A percentile compares a stretch with the other conserved stretches of the same genome.
Conservation (phyloP, 257 asterid species). For the Nicotiana tabacum region DNA sequence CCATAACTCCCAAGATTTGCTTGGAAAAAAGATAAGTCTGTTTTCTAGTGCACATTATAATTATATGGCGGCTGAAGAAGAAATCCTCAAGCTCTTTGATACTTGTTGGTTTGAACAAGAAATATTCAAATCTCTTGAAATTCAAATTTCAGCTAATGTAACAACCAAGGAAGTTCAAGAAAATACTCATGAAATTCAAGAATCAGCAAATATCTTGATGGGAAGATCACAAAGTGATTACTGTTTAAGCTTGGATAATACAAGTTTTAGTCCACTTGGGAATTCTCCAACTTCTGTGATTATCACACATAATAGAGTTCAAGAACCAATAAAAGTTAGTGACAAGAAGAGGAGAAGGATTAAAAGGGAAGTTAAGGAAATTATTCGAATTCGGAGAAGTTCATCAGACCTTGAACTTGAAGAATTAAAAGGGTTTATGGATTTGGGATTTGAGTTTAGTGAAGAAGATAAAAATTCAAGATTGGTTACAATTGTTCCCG, state of each 20-base stretch:
- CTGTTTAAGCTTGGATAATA: background rate
- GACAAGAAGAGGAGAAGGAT: background rate
- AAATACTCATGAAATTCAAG: constrained; percentile 8
- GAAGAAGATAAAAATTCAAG: constrained; percentile 45
- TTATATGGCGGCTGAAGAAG: constrained; percentile 51
- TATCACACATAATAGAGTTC: background rate
- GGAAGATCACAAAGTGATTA: constrained; percentile 43
- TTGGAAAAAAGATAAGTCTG: background rate
- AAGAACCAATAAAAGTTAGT: background rate
- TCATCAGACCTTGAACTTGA: constrained; percentile 68
- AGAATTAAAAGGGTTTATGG: constrained; percentile 78
- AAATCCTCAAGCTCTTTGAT: constrained; percentile 52
- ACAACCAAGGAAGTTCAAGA: background rate
- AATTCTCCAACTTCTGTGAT: background rate
- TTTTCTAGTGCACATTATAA: background rate
- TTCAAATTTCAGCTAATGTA: background rate
- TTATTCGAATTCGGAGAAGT: constrained; percentile 39
- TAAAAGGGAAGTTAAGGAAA: background rate
- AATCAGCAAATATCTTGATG: background rate
- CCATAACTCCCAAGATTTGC: background rate
- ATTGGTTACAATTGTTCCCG: constrained; percentile 61
- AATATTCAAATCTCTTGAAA: background rate
- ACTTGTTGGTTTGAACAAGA: constrained; percentile 46
- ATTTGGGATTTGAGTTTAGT: constrained; percentile 64
- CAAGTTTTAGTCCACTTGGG: background rate